phyloP scores from a whole-genome alignment of 371 early-diverging fungal species.

The Quaeritorhiza haematococci region DNA sequence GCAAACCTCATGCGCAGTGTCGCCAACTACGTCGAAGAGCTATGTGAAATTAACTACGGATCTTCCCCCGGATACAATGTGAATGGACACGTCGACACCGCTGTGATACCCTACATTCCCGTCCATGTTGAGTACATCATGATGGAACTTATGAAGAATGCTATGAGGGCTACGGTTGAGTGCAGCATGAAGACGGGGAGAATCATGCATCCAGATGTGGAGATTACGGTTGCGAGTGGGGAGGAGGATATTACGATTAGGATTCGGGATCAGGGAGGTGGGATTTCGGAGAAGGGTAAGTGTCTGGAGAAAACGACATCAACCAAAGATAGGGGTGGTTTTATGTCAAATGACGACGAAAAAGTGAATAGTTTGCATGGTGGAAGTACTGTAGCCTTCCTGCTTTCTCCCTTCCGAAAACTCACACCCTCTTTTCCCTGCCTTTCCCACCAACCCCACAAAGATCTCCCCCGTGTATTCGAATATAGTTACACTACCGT shows the following conservation, averaged over 20 bases:
- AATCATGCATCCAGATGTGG: constrained; percentile 66
- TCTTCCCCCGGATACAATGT: constrained; percentile 69
- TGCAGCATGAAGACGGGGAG: constrained; percentile 50
- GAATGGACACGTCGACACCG: constrained; percentile 67
- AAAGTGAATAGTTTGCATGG: too few species aligned
- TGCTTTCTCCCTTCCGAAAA: background rate
- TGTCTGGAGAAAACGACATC: background rate
- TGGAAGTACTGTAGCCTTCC: too few species aligned
- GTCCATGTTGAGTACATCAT: constrained; percentile 92
- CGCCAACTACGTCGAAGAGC: constrained; percentile 70
- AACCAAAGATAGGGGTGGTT: too few species aligned
- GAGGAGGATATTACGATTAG: constrained; percentile 77
- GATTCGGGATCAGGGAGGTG: constrained; percentile 91
- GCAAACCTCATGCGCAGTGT: constrained; percentile 59
- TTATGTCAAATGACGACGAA: too few species aligned
- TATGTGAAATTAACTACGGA: constrained; percentile 92
- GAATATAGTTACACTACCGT: constrained; percentile 93
- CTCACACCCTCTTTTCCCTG: background rate
- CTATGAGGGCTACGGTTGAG: constrained; percentile 88
- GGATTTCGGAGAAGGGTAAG: constrained; percentile 63
- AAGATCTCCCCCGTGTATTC: constrained; percentile 71
- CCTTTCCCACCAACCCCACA: background rate
- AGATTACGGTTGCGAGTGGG: constrained; percentile 78
- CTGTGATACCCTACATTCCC: constrained; percentile 83
- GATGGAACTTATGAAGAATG: constrained; percentile 88